Percentiles rank a stretch among this genome's conserved stretches.
phyloP scores from a whole-genome alignment of 129 eudicot genomes.

The Kitagawia praeruptora region DNA sequence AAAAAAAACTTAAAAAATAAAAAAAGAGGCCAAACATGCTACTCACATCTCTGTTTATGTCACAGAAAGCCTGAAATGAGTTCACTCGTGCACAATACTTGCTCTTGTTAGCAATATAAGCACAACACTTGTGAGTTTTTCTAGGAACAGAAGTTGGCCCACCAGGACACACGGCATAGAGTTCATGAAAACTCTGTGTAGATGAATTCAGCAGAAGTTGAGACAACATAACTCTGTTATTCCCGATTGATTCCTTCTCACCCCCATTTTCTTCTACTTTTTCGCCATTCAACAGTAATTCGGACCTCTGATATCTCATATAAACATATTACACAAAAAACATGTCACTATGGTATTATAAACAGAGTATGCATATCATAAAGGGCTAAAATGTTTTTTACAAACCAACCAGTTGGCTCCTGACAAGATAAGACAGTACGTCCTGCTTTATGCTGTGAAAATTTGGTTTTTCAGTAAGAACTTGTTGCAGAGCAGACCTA shows the following conservation, averaged over 20 bases:
- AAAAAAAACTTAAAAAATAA: neutral
- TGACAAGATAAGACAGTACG: conserved; percentile 84
- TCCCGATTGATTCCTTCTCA: conserved; percentile 28
- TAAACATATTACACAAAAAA: conserved; percentile 7
- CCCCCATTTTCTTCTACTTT: conserved; percentile 73
- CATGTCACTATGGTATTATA: neutral
- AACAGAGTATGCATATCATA: neutral
- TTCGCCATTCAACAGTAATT: conserved; percentile 39
- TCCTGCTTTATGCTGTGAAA: conserved; percentile 82
- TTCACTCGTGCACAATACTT: conserved; percentile 81
- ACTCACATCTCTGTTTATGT: conserved; percentile 91
- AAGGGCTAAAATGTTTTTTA: neutral
- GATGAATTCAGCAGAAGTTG: conserved; percentile 91
- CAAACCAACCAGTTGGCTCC: conserved; percentile 78
- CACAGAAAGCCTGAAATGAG: conserved; percentile 76
- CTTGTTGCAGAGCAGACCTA: conserved; percentile 83
- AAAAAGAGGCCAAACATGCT: neutral
- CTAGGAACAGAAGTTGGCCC: conserved; percentile 44
- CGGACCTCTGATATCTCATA: conserved; percentile 54
- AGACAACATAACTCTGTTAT: conserved; percentile 56
- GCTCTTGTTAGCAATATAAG: conserved; percentile 72
- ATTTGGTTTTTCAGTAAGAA: conserved; percentile 60
- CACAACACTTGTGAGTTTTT: conserved; percentile 89
- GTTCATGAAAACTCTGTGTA: conserved; percentile 81
- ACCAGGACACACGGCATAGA: conserved; percentile 48